A percentile compares a stretch with the other conserved stretches of the same genome.
Conservation (phyloP, 2,329 filamentous ascomycete genomes). For the Capronia coronata region DNA sequence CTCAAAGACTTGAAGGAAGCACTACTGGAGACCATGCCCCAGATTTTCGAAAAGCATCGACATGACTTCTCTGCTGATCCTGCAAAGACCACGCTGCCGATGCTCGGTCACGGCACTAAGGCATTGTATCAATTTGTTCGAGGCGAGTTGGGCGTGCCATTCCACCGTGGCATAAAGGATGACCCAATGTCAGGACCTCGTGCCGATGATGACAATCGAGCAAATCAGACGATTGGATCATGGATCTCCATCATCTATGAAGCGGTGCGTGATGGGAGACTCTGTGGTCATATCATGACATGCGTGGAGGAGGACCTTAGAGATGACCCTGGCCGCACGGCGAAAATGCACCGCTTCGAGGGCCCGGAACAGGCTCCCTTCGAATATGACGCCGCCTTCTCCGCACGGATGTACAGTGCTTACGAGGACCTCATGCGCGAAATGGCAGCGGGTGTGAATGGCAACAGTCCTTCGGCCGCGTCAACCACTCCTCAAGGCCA, state of each 20-base stretch:
- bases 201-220: slow-evolving; percentile 4
- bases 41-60: background rate
- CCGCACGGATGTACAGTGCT: too few relatives aligned
- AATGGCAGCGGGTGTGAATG: too few relatives aligned
- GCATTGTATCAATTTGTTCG: slow-evolving; percentile 36
- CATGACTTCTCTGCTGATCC: background rate
- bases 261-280: slow-evolving; percentile 20
- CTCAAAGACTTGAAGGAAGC: background rate
- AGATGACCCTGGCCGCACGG: background rate
- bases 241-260: slow-evolving; percentile 29
- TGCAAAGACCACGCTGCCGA: background rate
- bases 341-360: too few relatives aligned
- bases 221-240: slow-evolving; percentile 29
- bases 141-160: slow-evolving; percentile 31
- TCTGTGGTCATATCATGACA: slow-evolving; percentile 1
- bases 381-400: too few relatives aligned
- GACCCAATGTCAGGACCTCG: slow-evolving; percentile 26
- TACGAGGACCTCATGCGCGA: too few relatives aligned
- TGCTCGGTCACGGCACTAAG: slow-evolving; percentile 24
- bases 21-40: background rate
- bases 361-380: too few relatives aligned
- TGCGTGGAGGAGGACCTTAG: background rate
- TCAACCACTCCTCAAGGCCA: too few relatives aligned
- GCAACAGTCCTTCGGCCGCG: too few relatives aligned
- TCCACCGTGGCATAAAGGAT: slow-evolving; percentile 32